Percentiles rank a stretch among this genome's conserved stretches.
These are phyloP conservation scores for Termitomyces sp. DNA, from an alignment of 768 basidiomycete species.

Conservation along the genomic window DNA sequence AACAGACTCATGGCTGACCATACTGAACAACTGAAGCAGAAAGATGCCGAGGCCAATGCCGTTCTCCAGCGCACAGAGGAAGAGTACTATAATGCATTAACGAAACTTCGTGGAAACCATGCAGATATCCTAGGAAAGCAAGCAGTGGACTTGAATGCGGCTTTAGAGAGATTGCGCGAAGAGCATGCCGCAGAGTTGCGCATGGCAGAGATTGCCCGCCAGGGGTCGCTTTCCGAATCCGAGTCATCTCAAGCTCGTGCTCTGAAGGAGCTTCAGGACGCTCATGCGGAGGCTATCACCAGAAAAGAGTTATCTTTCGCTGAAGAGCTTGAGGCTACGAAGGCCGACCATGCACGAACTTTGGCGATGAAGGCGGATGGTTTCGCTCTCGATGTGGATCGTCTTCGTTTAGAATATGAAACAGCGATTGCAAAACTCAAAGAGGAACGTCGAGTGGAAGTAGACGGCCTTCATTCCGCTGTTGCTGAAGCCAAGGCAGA, in stretches of 20 bases:
- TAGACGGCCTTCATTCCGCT: constrained; percentile 43
- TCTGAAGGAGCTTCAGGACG: constrained; percentile 66
- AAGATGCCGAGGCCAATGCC: constrained; percentile 55
- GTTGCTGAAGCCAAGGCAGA: constrained; percentile 45
- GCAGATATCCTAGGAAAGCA: constrained; percentile 60
- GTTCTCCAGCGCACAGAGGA: constrained; percentile 69
- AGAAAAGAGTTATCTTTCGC: constrained; percentile 63
- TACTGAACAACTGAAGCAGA: constrained; percentile 51
- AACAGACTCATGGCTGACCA: constrained; percentile 51
- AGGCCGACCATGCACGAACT: constrained; percentile 55
- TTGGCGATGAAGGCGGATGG: constrained; percentile 59
- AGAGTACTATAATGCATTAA: constrained; percentile 79
- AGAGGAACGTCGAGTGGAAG: constrained; percentile 50
- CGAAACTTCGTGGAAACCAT: constrained; percentile 73
- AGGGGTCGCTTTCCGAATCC: constrained; percentile 73
- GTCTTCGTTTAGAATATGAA: constrained; percentile 59
- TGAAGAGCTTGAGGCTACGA: constrained; percentile 64
- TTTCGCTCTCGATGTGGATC: constrained; percentile 54
- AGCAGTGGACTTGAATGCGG: constrained; percentile 53
- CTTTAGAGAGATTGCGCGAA: constrained; percentile 67
- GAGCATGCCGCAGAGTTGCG: constrained; percentile 75
- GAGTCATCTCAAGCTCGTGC: constrained; percentile 61
- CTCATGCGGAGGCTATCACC: constrained; percentile 61
- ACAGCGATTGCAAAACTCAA: constrained; percentile 47
- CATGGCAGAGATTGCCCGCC: constrained; percentile 70